These are phyloP conservation scores for Sugiyamaella americana DNA, from an alignment of 805 yeast species.

Conservation along the genomic window DNA sequence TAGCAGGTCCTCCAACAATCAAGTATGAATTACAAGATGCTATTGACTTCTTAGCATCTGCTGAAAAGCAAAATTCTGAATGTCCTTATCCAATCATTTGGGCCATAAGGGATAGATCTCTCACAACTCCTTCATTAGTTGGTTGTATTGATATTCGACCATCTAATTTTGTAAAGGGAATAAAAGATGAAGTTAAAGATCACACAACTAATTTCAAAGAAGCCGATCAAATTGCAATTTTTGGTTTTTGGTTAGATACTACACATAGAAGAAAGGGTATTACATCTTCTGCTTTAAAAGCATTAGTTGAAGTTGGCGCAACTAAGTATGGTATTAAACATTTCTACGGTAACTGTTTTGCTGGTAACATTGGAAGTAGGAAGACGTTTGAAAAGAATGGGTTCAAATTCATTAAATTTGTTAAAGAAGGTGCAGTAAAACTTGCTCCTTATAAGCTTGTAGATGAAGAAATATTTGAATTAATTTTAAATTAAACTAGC, in stretches of 20 bases:
- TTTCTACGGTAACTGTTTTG: conserved; percentile 13
- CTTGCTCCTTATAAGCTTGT: conserved; percentile 3
- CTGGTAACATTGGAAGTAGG: conserved; percentile 18
- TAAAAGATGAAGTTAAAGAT: not conserved
- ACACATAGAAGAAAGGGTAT: conserved; percentile 16
- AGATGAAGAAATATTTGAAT: conserved; percentile 4
- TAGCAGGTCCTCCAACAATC: conserved; percentile 13
- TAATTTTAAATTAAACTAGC: not conserved
- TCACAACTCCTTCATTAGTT: conserved; percentile 3
- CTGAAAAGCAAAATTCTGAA: not conserved
- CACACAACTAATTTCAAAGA: not conserved
- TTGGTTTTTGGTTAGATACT: conserved; percentile 20
- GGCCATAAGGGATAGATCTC: conserved; percentile 15
- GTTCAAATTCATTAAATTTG: conserved; percentile 11
- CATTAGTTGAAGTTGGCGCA: conserved; percentile 11
- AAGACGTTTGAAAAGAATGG: conserved; percentile 19
- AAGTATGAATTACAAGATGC: conserved; percentile 17
- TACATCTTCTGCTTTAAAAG: conserved; percentile 13
- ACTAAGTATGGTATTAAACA: conserved; percentile 1
- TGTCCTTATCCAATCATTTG: not conserved
- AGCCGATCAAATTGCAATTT: conserved; percentile 5
- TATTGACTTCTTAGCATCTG: conserved; percentile 3
- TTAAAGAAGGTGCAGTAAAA: conserved; percentile 12
- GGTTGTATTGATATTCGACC: conserved; percentile 16
- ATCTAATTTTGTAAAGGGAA: not conserved